phyloP scores from a whole-genome alignment of 192 early-diverging fungal species.

The Funneliformis geosporum region DNA sequence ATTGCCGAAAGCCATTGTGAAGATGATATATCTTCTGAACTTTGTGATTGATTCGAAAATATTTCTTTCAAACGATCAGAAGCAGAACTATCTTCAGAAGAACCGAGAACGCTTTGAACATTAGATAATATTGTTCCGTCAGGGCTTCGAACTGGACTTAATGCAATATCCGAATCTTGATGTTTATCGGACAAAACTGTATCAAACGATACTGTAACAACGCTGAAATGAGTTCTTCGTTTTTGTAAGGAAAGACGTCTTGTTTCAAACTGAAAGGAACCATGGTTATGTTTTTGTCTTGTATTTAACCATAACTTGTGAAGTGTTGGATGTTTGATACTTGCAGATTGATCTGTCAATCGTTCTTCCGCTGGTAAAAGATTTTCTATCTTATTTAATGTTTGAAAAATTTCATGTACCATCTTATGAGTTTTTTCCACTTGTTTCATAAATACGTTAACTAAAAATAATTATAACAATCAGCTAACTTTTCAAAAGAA shows the following conservation, averaged over 20 bases:
- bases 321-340: constrained; percentile 4
- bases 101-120: too few relatives aligned
- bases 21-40: neutral
- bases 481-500: neutral
- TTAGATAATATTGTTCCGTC: neutral
- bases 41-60: neutral
- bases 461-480: constrained; percentile 3
- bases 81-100: constrained; percentile 10
- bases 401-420: constrained; percentile 27
- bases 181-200: constrained; percentile 18
- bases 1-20: constrained; percentile 3
- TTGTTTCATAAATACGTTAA: constrained; percentile 29
- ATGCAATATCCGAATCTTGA: constrained; percentile 2
- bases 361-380: constrained; percentile 10
- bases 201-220: constrained; percentile 11
- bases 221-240: neutral
- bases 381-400: constrained; percentile 22
- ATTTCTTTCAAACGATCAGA: constrained; percentile 20
- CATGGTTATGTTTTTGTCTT: constrained; percentile 6
- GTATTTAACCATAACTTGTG: constrained; percentile 23
- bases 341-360: neutral
- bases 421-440: constrained; percentile 29
- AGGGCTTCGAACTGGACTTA: neutral
- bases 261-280: constrained; percentile 5
- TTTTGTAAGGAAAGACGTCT: constrained; percentile 17